Base-by-base conservation (phyloP, 192 early-diverging fungal species). In the Umbelopsis vinacea region DNA sequence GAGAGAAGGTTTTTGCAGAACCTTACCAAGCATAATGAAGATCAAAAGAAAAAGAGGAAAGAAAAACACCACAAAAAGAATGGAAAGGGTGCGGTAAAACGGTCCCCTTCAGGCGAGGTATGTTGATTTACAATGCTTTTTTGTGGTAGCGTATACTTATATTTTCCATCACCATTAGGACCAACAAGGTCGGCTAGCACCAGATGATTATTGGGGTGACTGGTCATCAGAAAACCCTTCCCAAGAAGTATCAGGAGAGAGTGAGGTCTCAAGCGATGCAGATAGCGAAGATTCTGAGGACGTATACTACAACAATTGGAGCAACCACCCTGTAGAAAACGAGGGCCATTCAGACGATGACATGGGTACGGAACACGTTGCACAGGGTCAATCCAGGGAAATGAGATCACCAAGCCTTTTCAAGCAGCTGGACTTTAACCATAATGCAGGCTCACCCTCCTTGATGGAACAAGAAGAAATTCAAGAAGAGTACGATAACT, bases 401-500 rank as follows among this genome's bases (percentile, higher is more conserved):
- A 15, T 52, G 35, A 14, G 48, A 52, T 8, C 43, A 21, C 43
- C 46, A 46, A 14, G 14, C 12, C 26, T 46, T 17, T 26, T 52
- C 43, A 45, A 19, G 43, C 38, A 46, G 15, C 21, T 37, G 24
- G 46, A 35, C 0, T 43, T 26, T 24, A 8, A 29, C 26, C 12
- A 17, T 23, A 22, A 52, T 7, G 24, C 21, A 1, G 46, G 10
- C 9, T 46, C 60, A n/a, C 38, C 29, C 14, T 37, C 60, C 3
- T 26, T 37, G 9, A 47, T 37, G 29, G 50, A 68, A 19, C 75
- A 77, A 17, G 48, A 77, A 46, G 79, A 81, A 69, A 66, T 74
- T 37, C 72, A 76, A 23, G 79, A 81, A 48, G 79, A 81, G 50
- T 81, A 81, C 57, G 79, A 81, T 63, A 76, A 74, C 17, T 74